Conservation (phyloP, 257 asterid genomes). For the Solanum lignicaule region DNA sequence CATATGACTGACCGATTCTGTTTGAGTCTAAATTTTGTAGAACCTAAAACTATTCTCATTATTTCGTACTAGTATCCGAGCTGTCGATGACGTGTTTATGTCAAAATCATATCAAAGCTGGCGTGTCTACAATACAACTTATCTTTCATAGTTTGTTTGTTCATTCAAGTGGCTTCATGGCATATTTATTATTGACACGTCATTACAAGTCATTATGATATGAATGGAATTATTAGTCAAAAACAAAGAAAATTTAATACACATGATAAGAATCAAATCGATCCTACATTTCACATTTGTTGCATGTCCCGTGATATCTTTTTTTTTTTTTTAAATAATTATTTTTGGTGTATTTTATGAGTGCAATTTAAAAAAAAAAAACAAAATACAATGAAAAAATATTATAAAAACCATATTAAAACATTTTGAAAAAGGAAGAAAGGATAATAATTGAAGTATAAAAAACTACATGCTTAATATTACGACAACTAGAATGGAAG, state of each 20-base stretch:
- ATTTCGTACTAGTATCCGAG: neutral
- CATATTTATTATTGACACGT: neutral
- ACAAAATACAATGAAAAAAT: neutral
- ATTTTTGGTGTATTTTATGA: neutral
- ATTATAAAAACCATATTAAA: too few relatives aligned
- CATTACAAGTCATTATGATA: neutral
- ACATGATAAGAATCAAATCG: neutral
- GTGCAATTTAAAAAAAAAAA: accelerated
- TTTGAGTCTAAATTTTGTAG: neutral
- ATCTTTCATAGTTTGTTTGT: neutral
- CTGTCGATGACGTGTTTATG: neutral
- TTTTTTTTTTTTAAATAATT: neutral
- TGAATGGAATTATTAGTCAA: neutral
- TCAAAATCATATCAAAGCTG: neutral
- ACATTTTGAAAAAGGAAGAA: neutral
- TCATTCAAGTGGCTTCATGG: neutral
- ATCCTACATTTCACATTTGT: neutral
- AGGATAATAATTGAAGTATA: neutral
- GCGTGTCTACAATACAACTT: neutral
- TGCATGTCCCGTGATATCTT: neutral
- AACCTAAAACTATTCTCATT: too few relatives aligned
- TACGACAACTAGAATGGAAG: neutral
- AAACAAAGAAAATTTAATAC: neutral
- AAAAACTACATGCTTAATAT: neutral
- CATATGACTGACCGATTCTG: too few relatives aligned